These are phyloP conservation scores for Plantago major DNA, from an alignment of 257 asterid genomes.

Conservation along the genomic window DNA sequence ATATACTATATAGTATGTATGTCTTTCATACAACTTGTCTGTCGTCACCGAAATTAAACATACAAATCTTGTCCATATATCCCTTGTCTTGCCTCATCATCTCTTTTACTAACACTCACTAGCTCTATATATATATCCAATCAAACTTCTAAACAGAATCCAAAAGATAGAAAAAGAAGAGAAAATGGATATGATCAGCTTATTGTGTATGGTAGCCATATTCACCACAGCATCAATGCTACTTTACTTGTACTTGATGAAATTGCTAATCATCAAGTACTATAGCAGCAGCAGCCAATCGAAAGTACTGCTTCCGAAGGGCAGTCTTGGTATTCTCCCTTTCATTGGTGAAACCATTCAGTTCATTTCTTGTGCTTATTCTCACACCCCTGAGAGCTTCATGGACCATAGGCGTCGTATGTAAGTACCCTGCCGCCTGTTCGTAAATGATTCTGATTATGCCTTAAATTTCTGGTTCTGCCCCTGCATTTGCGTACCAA, in stretches of 20 bases:
- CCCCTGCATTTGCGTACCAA: too few species aligned
- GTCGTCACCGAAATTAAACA: background rate
- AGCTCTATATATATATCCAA: background rate
- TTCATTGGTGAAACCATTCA: conserved; percentile 80
- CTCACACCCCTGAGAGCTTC: conserved; percentile 71
- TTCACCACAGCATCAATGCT: conserved; percentile 19
- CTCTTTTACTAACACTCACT: background rate
- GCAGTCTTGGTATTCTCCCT: conserved; percentile 77
- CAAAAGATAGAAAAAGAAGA: background rate
- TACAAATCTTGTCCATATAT: background rate
- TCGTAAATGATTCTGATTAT: too few species aligned
- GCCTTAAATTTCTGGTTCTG: too few species aligned
- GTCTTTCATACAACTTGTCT: background rate
- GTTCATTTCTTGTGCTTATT: conserved; percentile 73
- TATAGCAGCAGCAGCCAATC: conserved; percentile 18
- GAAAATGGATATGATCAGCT: conserved; percentile 25
- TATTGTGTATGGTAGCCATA: conserved; percentile 25
- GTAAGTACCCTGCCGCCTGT: conserved; percentile 44
- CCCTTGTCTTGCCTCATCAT: background rate
- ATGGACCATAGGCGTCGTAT: conserved; percentile 59
- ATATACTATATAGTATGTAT: background rate
- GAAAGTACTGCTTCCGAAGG: conserved; percentile 41
- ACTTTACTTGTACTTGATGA: conserved; percentile 11
- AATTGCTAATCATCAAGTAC: conserved; percentile 22
- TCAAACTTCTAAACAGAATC: too few species aligned